Conservation (phyloP, 352 stramenopile genomes). For the Pythium rishiriense region DNA sequence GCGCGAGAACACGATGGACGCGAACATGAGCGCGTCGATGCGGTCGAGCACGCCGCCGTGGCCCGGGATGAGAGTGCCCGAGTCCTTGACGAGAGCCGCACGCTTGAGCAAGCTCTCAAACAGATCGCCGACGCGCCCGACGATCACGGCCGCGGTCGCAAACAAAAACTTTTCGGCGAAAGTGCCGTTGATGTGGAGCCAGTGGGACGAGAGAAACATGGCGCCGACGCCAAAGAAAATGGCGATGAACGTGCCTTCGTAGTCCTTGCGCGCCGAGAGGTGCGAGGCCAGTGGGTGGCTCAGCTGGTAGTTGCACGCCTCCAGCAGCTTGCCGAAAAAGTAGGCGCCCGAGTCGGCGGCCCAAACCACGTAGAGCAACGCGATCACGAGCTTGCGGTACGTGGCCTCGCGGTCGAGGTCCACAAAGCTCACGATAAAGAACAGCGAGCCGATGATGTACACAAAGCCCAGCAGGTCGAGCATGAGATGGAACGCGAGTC, state of each 20-base stretch:
- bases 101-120: slow-evolving; percentile 96
- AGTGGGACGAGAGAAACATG: slow-evolving; percentile 69
- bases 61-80: slow-evolving; percentile 92
- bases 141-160: slow-evolving; percentile 88
- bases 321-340: slow-evolving; percentile 88
- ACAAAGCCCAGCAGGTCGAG: slow-evolving; percentile 56
- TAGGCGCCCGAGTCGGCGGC: slow-evolving; percentile 93
- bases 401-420: slow-evolving; percentile 48
- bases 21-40: slow-evolving; percentile 95
- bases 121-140: slow-evolving; percentile 96
- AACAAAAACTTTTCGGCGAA: slow-evolving; percentile 82
- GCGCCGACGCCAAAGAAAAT: slow-evolving; percentile 77
- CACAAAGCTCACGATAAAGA: slow-evolving; percentile 58
- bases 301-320: slow-evolving; percentile 75
- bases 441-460: slow-evolving; percentile 65
- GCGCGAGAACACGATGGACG: slow-evolving; percentile 57
- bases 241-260: slow-evolving; percentile 92
- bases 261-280: slow-evolving; percentile 95
- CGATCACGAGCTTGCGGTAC: slow-evolving; percentile 67
- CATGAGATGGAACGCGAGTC: slow-evolving; percentile 48
- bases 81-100: slow-evolving; percentile 94
- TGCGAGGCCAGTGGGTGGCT: slow-evolving; percentile 85
- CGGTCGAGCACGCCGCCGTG: slow-evolving; percentile 95
- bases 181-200: slow-evolving; percentile 73
- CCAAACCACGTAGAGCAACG: slow-evolving; percentile 70